Evolutionary conservation across 2,329 filamentous ascomycete genomes (phyloP).

Genomic region (Pseudogymnoascus sp.): DNA sequence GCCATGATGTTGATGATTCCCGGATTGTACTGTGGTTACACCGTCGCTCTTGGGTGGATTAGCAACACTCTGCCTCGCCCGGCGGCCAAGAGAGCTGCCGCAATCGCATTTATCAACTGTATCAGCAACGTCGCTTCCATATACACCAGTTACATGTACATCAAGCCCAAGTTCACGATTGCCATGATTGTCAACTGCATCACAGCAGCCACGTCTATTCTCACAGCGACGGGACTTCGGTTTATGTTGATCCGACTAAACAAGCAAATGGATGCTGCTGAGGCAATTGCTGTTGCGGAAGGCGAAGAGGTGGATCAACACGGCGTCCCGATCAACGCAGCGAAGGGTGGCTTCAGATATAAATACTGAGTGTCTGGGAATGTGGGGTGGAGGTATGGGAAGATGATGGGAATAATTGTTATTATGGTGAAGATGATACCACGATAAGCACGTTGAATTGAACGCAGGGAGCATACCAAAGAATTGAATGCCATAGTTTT

Average conservation of each 20-base stretch:
- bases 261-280: constrained; percentile 58
- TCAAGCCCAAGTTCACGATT: constrained; percentile 41
- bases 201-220: constrained; percentile 54
- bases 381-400: not conserved
- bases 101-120: constrained; percentile 68
- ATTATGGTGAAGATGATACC: not conserved
- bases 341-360: constrained; percentile 10
- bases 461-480: not conserved
- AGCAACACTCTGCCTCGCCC: constrained; percentile 67
- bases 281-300: constrained; percentile 42
- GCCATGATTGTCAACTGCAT: constrained; percentile 62
- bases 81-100: constrained; percentile 52
- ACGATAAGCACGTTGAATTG: not conserved
- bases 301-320: constrained; percentile 10
- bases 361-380: not conserved
- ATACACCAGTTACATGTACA: constrained; percentile 62
- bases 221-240: constrained; percentile 53
- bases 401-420: not conserved
- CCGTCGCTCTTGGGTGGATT: constrained; percentile 66
- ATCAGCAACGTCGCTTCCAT: constrained; percentile 62
- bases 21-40: constrained; percentile 57
- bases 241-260: constrained; percentile 58
- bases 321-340: constrained; percentile 12
- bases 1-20: constrained; percentile 66
- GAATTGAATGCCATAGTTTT: not conserved